Evolutionary conservation across 345 rosid species (phyloP), one percentile per base, ranked within the genome.

Genomic region (Clarkia xantiana): DNA sequence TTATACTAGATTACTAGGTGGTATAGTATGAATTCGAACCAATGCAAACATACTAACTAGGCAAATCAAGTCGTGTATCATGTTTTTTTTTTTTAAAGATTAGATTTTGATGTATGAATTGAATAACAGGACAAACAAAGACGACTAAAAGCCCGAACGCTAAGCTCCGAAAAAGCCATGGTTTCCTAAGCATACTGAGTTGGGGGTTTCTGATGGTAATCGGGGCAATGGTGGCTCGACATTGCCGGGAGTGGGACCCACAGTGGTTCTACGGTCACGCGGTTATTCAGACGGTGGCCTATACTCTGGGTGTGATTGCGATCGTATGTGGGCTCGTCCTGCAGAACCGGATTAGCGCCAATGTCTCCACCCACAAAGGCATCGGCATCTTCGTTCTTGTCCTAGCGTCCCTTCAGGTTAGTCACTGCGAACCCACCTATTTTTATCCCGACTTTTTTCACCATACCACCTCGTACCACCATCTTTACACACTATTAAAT

Each of bases 361-460:
- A 59, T 44, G 84, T 90, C 36, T 57, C 84, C 14, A 67, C 70
- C 8, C 96, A 83, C 69, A 81, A 73, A 57, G 73, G 56, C 14
- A 62, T 86, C 36, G 96, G 94, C 9, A 64, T 83, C 59, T 62
- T 76, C 66, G 65, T 90, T 45, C 88, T 86, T 11, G 88, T 69
- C 44, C 74, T 90, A 29, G 94, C 84, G 11, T 67, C 78, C 63
- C 86, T 90, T 38, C 94, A 90, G 86, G 89, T 75, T 43, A 29
- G 36, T 45, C 20, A 1, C 36, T 7, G 8, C 36, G 36, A 29
- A 29, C 9, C 8, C 1, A 29, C 1, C 7, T 7, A n/a, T n/a
- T n/a, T n/a, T n/a, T n/a, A n/a, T n/a, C n/a, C n/a, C n/a, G n/a
- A n/a, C n/a, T n/a, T n/a, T n/a, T n/a, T n/a, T n/a, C n/a, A n/a